These are phyloP conservation scores for Penicillium fuscoglaucum DNA, from an alignment of 2,329 filamentous ascomycete species.

Conservation along the genomic window DNA sequence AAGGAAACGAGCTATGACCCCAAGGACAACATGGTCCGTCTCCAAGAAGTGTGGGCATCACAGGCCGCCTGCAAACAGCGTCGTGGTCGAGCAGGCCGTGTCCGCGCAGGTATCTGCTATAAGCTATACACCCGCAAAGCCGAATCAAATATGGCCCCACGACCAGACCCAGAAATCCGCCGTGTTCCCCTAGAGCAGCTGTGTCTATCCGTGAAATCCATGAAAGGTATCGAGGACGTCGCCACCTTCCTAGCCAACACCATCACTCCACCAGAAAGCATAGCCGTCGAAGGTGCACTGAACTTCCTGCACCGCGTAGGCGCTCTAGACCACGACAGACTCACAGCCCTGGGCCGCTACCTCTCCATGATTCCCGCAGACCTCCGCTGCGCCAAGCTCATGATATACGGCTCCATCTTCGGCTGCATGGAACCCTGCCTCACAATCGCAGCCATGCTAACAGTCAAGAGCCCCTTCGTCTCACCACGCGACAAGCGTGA, in stretches of 20 bases:
- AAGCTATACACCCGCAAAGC: conserved; percentile 89
- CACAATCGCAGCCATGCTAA: conserved; percentile 89
- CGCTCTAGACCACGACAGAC: conserved; percentile 77
- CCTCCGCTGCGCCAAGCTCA: conserved; percentile 86
- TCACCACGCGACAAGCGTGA: conserved; percentile 81
- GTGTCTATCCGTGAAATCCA: conserved; percentile 89
- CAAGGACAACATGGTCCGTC: conserved; percentile 86
- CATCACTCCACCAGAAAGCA: conserved; percentile 80
- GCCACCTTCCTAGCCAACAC: conserved; percentile 78
- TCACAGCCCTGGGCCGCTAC: conserved; percentile 89
- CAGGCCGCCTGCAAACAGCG: conserved; percentile 92
- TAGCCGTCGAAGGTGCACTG: conserved; percentile 84
- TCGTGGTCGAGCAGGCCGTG: conserved; percentile 87
- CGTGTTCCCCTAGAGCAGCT: conserved; percentile 92
- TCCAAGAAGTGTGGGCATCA: conserved; percentile 95
- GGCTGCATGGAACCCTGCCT: conserved; percentile 86
- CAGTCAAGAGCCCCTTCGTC: conserved; percentile 81
- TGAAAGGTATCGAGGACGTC: conserved; percentile 80
- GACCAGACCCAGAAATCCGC: conserved; percentile 90
- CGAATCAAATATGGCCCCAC: conserved; percentile 78
- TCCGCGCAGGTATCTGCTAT: conserved; percentile 87
- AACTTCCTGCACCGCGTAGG: conserved; percentile 79
- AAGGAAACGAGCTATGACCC: conserved; percentile 96
- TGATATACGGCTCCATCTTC: conserved; percentile 93
- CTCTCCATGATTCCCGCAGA: conserved; percentile 95